Evolutionary conservation across 1,284 basidiomycete species (phyloP), one percentile per base, ranked within the genome.

Genomic region (Laetiporus sulphureus): DNA sequence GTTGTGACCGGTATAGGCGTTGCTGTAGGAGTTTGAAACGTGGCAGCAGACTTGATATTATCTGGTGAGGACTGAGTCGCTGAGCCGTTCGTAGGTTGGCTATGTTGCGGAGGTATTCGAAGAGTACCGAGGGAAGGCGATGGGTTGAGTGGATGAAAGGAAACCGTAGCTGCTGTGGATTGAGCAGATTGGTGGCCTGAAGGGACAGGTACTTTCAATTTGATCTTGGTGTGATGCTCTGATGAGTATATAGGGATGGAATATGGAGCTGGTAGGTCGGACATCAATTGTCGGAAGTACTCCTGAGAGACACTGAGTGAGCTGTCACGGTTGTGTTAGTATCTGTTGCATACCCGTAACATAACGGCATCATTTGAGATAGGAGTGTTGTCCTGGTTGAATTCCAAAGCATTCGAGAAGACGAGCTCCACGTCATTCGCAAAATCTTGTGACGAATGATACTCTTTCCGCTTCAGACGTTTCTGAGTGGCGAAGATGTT

Each of bases 361-460:
- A 66, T 58, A 18, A 70, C 55, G 12, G 86, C 85, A 55, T 87
- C 84, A 50, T 86, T 76, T 79, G 82, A 89, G 29, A 90, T 83
- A 41, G 62, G 69, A 18, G 81, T 86, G 53, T 83, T 73, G 19
- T 90, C 87, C 51, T 75, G 77, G 51, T 90, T 90, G 64, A 88
- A 90, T 39, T 73, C 65, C 60, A 91, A 72, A 3, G 93, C 93
- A 59, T 97, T 97, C n/a, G 79, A 76, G 64, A 93, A 95, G 35
- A 96, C 85, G 32, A 91, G 75, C 55, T 93, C 90, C 5, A 93
- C 83, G 50, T 96, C 93, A 22, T 77, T 76, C 39, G 85, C 84
- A 57, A 94, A 92, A 29, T 87, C 81, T 4, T 75, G 68, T 1
- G 79, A 65, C 1, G 71, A 71, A 22, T 57, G 51, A 52, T 90